A percentile compares a stretch with the other conserved stretches of the same genome.
Conservation (phyloP, 2,329 filamentous ascomycete genomes). For the Geosmithia morbida region DNA sequence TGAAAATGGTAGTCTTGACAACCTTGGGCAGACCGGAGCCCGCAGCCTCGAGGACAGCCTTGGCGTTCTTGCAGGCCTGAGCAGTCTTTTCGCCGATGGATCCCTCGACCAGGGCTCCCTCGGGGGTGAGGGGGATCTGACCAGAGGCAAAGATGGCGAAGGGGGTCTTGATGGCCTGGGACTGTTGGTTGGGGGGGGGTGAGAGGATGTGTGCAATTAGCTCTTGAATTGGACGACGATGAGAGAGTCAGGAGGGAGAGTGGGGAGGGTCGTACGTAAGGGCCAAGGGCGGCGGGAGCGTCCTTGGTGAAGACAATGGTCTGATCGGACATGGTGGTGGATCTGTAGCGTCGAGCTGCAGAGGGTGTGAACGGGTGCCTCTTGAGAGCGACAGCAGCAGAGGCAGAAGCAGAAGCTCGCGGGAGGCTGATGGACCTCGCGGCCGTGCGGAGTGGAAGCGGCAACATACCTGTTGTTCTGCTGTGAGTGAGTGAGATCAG, state of each 20-base stretch:
- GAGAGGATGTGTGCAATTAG: too few relatives aligned
- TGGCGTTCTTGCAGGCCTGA: slow-evolving; percentile 60
- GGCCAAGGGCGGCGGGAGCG: slow-evolving; percentile 44
- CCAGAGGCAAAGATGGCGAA: slow-evolving; percentile 53
- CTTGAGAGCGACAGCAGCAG: too few relatives aligned
- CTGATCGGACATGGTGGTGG: slow-evolving; percentile 31
- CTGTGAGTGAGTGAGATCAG: too few relatives aligned
- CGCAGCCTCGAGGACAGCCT: slow-evolving; percentile 69
- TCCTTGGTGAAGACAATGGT: slow-evolving; percentile 41
- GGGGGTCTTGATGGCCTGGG: slow-evolving; percentile 52
- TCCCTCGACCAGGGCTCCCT: slow-evolving; percentile 41
- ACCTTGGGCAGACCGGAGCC: slow-evolving; percentile 66
- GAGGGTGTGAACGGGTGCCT: slow-evolving; percentile 13
- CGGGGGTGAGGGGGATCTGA: slow-evolving; percentile 54
- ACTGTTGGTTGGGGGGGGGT: slow-evolving; percentile 23
- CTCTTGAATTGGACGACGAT: background rate
- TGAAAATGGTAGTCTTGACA: slow-evolving; percentile 85
- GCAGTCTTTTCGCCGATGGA: slow-evolving; percentile 49
- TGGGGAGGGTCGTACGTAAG: slow-evolving; percentile 39
- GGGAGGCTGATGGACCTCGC: too few relatives aligned
- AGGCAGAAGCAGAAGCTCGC: too few relatives aligned
- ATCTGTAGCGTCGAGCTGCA: slow-evolving; percentile 13
- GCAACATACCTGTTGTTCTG: too few relatives aligned
- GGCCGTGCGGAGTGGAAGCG: too few relatives aligned
- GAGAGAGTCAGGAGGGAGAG: background rate